Percentiles rank a stretch among this genome's conserved stretches.
Conservation (phyloP, 768 basidiomycete genomes). For the Phanerochaete sordida region DNA sequence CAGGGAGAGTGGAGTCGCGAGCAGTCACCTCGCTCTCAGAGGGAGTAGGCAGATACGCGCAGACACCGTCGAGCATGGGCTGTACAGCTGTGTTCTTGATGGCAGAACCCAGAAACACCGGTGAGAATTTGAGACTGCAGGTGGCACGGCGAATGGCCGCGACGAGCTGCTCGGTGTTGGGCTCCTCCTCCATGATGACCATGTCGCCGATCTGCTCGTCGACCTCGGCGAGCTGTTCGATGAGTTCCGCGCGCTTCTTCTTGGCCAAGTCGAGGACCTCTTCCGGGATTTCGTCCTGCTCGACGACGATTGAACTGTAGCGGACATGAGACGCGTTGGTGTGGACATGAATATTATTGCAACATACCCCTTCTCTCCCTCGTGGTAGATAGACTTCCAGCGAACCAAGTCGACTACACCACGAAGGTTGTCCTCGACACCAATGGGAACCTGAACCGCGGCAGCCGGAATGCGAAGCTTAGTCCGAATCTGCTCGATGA, state of each 20-base stretch:
- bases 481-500: slow-evolving; percentile 84
- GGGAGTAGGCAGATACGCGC: slow-evolving; percentile 91
- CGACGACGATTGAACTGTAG: slow-evolving; percentile 69
- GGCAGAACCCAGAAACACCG: slow-evolving; percentile 95
- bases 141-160: slow-evolving; percentile 89
- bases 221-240: slow-evolving; percentile 94
- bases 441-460: slow-evolving; percentile 95
- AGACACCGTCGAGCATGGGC: slow-evolving; percentile 90
- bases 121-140: slow-evolving; percentile 84
- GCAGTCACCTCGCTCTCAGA: slow-evolving; percentile 76
- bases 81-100: slow-evolving; percentile 98
- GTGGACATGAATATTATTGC: background rate
- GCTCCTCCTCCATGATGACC: slow-evolving; percentile 79
- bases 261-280: slow-evolving; percentile 70
- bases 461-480: slow-evolving; percentile 93
- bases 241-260: slow-evolving; percentile 90
- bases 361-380: slow-evolving; percentile 88
- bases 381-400: slow-evolving; percentile 93
- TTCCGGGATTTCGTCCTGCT: slow-evolving; percentile 85
- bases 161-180: slow-evolving; percentile 69
- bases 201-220: slow-evolving; percentile 95
- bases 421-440: slow-evolving; percentile 77
- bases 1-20: slow-evolving; percentile 72
- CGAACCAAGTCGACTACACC: slow-evolving; percentile 94
- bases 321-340: background rate